Conservation (phyloP, 495 filamentous ascomycete species). For the Xylaria flabelliformis region DNA sequence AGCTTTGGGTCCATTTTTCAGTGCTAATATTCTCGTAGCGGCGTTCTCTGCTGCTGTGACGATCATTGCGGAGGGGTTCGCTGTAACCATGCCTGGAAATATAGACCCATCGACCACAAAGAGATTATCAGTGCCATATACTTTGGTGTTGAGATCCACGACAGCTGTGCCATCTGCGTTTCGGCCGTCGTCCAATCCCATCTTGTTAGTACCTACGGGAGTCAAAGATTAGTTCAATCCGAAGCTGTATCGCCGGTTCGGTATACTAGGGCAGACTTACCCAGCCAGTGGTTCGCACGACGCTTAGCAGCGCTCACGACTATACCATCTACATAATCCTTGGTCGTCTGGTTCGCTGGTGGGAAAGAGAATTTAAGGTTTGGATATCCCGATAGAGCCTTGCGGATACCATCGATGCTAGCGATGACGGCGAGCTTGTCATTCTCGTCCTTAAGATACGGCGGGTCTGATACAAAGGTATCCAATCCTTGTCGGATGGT, state of each 20-base stretch:
- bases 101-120: slow-evolving; percentile 68
- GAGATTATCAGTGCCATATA: slow-evolving; percentile 75
- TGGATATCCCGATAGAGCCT: slow-evolving; percentile 55
- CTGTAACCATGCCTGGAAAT: slow-evolving; percentile 66
- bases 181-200: slow-evolving; percentile 71
- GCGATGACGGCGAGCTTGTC: slow-evolving; percentile 58
- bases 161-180: slow-evolving; percentile 64
- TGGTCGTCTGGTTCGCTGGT: slow-evolving; percentile 53
- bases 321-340: slow-evolving; percentile 60
- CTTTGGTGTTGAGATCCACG: slow-evolving; percentile 72
- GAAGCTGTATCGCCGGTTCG: background rate
- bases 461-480: slow-evolving; percentile 60
- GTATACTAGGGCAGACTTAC: slow-evolving; percentile 29
- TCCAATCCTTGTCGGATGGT: slow-evolving; percentile 62
- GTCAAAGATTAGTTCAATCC: slow-evolving; percentile 20
- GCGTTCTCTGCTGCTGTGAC: slow-evolving; percentile 65
- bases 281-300: slow-evolving; percentile 75
- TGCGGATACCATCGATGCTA: slow-evolving; percentile 66
- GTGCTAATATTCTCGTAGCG: slow-evolving; percentile 52
- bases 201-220: slow-evolving; percentile 59
- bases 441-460: slow-evolving; percentile 61
- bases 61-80: slow-evolving; percentile 66
- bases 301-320: slow-evolving; percentile 61
- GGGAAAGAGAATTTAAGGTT: slow-evolving; percentile 63
- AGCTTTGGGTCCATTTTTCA: slow-evolving; percentile 23